phyloP scores from a whole-genome alignment of 345 rosid genomes.

The Noccaea bulbosa region DNA sequence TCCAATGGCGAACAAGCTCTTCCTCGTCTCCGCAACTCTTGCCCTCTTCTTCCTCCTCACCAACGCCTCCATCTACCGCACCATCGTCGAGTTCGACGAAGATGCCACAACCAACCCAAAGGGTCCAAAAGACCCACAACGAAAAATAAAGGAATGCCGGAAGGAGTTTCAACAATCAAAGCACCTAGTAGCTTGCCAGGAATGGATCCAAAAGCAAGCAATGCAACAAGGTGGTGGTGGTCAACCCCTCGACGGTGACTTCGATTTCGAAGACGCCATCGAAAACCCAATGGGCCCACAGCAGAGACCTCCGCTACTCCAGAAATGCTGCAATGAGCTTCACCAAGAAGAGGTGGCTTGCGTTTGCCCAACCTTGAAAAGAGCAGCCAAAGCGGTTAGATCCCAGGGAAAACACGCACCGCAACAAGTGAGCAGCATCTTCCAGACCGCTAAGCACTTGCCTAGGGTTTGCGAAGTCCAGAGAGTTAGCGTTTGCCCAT shows the following conservation, averaged over 20 bases:
- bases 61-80: constrained; percentile 49
- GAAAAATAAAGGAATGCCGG: background rate
- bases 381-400: constrained; percentile 21
- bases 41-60: constrained; percentile 40
- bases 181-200: constrained; percentile 28
- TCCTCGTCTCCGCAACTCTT: constrained; percentile 36
- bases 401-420: background rate
- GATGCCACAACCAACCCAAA: constrained; percentile 26
- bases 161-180: constrained; percentile 33
- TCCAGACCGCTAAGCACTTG: constrained; percentile 18
- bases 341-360: constrained; percentile 10
- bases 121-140: background rate
- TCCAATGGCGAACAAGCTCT: constrained; percentile 40
- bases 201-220: background rate
- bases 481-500: constrained; percentile 31
- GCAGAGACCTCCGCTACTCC: constrained; percentile 6
- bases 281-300: constrained; percentile 20
- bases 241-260: constrained; percentile 14
- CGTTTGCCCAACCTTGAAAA: constrained; percentile 39
- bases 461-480: constrained; percentile 28
- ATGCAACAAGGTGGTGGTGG: constrained; percentile 11
- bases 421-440: background rate
- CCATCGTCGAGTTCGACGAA: constrained; percentile 38
- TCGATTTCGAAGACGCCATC: constrained; percentile 30
- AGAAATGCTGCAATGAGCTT: constrained; percentile 40